Evolutionary conservation across 169 alveolate species (phyloP).

Genomic region (Plasmodium inui): DNA sequence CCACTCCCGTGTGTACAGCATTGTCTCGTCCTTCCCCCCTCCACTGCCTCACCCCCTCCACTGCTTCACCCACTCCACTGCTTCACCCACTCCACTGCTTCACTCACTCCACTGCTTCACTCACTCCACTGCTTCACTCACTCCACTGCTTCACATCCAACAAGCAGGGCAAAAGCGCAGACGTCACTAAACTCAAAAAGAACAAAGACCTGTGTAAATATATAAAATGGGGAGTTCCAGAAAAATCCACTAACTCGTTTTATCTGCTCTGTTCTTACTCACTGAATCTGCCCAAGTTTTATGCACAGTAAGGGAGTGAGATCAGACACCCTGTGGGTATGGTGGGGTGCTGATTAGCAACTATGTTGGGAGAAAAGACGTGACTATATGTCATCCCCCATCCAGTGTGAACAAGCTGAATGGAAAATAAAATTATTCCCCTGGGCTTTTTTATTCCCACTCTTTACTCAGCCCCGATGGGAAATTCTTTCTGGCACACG

Average conservation of each 20-base stretch:
- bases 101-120: too few relatives aligned
- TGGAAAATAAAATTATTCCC: background rate
- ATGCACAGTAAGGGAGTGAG: conserved; percentile 23
- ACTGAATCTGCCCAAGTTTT: conserved; percentile 66
- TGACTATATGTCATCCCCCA: background rate
- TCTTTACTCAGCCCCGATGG: conserved; percentile 46
- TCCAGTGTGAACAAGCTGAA: background rate
- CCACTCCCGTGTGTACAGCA: background rate
- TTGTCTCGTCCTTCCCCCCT: background rate
- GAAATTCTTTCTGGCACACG: conserved; percentile 37
- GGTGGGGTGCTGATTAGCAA: background rate
- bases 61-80: background rate
- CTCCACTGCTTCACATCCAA: background rate
- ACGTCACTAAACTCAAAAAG: conserved; percentile 51
- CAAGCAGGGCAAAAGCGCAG: conserved; percentile 47
- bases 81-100: background rate
- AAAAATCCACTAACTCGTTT: conserved; percentile 40
- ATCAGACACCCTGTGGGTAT: background rate
- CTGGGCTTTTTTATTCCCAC: background rate
- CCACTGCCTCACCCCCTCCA: background rate
- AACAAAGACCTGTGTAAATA: conserved; percentile 43
- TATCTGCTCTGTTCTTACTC: conserved; percentile 64
- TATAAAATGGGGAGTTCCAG: conserved; percentile 59
- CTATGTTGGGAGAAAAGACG: background rate
- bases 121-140: too few relatives aligned